Evolutionary conservation across 2,329 filamentous ascomycete genomes (phyloP).

Genomic region (Epicoccum sorghinum): DNA sequence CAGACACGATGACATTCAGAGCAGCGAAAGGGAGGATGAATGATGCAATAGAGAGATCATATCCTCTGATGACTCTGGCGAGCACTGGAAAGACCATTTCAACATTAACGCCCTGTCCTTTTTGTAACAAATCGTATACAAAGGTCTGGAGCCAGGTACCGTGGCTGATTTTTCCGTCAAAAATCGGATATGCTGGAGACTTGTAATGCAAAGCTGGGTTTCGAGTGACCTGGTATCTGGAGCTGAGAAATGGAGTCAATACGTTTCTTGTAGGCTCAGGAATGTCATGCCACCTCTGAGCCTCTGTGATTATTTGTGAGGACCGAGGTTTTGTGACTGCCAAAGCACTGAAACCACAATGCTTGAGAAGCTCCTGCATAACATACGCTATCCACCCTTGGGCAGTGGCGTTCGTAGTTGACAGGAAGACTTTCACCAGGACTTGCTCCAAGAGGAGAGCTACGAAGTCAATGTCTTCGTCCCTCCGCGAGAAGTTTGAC

Average conservation of each 20-base stretch:
- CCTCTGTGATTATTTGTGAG: constrained; percentile 65
- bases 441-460: constrained; percentile 85
- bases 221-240: constrained; percentile 73
- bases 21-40: constrained; percentile 89
- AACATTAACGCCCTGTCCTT: constrained; percentile 75
- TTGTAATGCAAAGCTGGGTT: constrained; percentile 38
- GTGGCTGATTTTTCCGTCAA: constrained; percentile 70
- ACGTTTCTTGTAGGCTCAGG: constrained; percentile 80
- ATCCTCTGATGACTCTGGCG: constrained; percentile 80
- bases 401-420: constrained; percentile 82
- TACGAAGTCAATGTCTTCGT: constrained; percentile 85
- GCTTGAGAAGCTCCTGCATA: constrained; percentile 88
- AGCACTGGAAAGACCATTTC: constrained; percentile 80
- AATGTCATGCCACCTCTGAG: constrained; percentile 77
- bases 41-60: constrained; percentile 83
- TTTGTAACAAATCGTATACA: constrained; percentile 80
- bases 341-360: constrained; percentile 71
- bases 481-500: constrained; percentile 79
- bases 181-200: constrained; percentile 73
- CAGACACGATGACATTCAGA: constrained; percentile 80
- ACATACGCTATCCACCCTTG: constrained; percentile 93
- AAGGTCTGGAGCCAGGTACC: constrained; percentile 81
- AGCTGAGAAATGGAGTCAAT: constrained; percentile 85
- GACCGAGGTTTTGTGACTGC: constrained; percentile 58
- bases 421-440: constrained; percentile 88